Conservation (phyloP, 345 rosid genomes). For the Bruguiera sexangula region DNA sequence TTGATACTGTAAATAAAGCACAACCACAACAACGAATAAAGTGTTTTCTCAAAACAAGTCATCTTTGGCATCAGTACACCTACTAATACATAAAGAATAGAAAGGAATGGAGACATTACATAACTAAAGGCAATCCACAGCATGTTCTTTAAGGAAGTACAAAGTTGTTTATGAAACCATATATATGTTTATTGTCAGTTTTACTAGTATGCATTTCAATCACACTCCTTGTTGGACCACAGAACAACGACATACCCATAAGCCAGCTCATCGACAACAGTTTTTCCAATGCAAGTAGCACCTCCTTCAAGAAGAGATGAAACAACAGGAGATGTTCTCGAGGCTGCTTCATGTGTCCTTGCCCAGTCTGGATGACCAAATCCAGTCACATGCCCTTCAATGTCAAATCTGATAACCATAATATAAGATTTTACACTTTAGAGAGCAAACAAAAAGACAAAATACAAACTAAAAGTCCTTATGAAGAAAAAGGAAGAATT, state of each 20-base stretch:
- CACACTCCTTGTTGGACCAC: too few relatives aligned
- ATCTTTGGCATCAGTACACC: too few relatives aligned
- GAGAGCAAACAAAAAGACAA: background rate
- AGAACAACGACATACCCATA: conserved; percentile 42
- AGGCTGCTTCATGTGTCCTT: conserved; percentile 66
- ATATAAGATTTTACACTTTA: background rate
- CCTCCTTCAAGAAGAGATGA: conserved; percentile 83
- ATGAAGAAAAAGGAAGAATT: background rate
- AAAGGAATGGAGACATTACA: too few relatives aligned
- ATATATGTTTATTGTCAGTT: too few relatives aligned
- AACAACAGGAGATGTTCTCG: conserved; percentile 58
- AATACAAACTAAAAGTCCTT: background rate
- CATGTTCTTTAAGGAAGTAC: too few relatives aligned
- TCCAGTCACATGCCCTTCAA: conserved; percentile 80
- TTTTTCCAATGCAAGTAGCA: conserved; percentile 90
- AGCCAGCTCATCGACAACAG: conserved; percentile 83
- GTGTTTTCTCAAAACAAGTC: too few relatives aligned
- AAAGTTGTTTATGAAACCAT: too few relatives aligned
- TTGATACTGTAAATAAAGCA: conserved; percentile 55
- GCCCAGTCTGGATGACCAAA: conserved; percentile 97
- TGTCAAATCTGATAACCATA: conserved; percentile 61
- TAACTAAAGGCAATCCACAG: too few relatives aligned
- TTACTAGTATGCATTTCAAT: too few relatives aligned
- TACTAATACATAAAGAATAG: too few relatives aligned
- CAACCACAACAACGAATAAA: background rate